Evolutionary conservation across 805 yeast genomes (phyloP), one percentile per base, ranked within the genome.

Genomic region (Metschnikowia hibisci): DNA sequence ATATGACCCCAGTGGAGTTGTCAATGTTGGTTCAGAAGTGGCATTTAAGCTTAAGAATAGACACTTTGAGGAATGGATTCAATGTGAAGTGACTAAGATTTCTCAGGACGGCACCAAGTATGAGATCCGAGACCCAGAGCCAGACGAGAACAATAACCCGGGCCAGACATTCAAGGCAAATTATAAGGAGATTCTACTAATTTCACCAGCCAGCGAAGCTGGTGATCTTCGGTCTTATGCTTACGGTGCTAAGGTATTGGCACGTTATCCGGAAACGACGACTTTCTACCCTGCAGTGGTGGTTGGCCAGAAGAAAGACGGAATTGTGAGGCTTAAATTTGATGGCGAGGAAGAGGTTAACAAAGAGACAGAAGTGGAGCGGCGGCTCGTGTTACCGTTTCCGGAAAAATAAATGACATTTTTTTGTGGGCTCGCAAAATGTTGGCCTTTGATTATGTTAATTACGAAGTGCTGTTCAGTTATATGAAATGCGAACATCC

Each of bases 311-410:
- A 81, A 79, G 41, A 73, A 86, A 51, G 90, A 84, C 50, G 89
- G 90, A 0, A 77, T 74, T 10, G 91, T 95, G 50, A 68, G 88
- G 50, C 70, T 93, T 43, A 78, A 80, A 56, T 93, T 93, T 57
- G 98, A 91, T 52, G 99, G 98, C 8, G 99, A 93, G 61, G 99
- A 93, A 60, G 99, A 93, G 56, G 95, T 81, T 0, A 90, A 87
- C 35, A 93, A 91, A 60, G 96, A 91, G 60, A 93, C 97, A 0
- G 96, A 89, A 55, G 97, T 93, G 4, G 87, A 81, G 42, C 73
- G 97, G 53, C 69, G 89, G 42, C 72, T 86, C 43, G 99, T 93
- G 3, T 69, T 93, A 36, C 90, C 93, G 8, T 81, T 71, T 51
- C 91, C 91, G 2, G 64, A 58, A 32, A 55, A 44, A 41, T 54